Conservation (phyloP, 768 basidiomycete species). For the Hydnum rufescens region DNA sequence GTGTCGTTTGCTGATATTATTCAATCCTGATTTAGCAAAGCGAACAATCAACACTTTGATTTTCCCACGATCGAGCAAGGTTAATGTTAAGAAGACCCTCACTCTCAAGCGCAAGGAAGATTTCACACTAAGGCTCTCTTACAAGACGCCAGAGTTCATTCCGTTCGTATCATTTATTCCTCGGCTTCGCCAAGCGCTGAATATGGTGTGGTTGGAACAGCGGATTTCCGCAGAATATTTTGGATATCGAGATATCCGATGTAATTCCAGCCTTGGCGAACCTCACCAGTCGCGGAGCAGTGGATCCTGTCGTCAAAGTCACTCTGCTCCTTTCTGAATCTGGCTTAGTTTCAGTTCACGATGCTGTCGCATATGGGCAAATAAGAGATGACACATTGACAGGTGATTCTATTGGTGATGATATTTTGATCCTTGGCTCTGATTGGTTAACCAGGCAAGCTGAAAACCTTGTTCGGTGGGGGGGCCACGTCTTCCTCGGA, state of each 20-base stretch:
- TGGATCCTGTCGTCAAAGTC: slow-evolving; percentile 73
- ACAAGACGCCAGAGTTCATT: slow-evolving; percentile 42
- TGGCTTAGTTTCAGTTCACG: slow-evolving; percentile 62
- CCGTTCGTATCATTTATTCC: background rate
- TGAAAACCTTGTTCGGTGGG: slow-evolving; percentile 74
- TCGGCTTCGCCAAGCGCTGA: background rate
- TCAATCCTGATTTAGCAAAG: background rate
- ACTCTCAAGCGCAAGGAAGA: slow-evolving; percentile 75
- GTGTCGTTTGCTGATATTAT: background rate
- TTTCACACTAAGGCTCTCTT: slow-evolving; percentile 57
- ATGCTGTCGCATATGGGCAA: slow-evolving; percentile 62
- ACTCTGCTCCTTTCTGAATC: slow-evolving; percentile 69
- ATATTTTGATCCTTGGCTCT: background rate
- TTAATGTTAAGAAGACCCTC: slow-evolving; percentile 66
- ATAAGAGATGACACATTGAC: slow-evolving; percentile 62
- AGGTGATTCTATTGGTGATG: slow-evolving; percentile 20
- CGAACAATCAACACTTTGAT: slow-evolving; percentile 57
- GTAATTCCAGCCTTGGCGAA: slow-evolving; percentile 62
- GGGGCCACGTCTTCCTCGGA: slow-evolving; percentile 23
- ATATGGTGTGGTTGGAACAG: slow-evolving; percentile 23
- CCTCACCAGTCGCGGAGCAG: slow-evolving; percentile 60
- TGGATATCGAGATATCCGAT: slow-evolving; percentile 52
- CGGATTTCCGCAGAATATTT: slow-evolving; percentile 51
- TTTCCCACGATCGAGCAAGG: slow-evolving; percentile 59
- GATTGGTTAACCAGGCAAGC: slow-evolving; percentile 43